These are phyloP conservation scores for Dicorynia guianensis DNA, from an alignment of 306 rosid genomes.

Conservation along the genomic window DNA sequence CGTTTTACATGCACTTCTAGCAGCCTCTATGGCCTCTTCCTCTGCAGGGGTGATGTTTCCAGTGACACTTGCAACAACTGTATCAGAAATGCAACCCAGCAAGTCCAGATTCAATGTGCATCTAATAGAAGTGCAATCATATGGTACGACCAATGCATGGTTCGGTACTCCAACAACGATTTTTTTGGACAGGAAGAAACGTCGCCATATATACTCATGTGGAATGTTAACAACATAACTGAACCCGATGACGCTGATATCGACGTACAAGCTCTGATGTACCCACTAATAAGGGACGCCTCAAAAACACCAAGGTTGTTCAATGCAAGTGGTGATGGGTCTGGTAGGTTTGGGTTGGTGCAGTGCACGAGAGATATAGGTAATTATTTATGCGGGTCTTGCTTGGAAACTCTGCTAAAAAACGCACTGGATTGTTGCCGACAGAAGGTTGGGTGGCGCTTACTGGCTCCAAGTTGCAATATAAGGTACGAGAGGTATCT, in stretches of 20 bases:
- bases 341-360: constrained; percentile 41
- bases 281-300: constrained; percentile 38
- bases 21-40: constrained; percentile 33
- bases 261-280: constrained; percentile 29
- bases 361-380: constrained; percentile 54
- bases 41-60: constrained; percentile 39
- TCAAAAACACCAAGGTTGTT: constrained; percentile 26
- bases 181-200: constrained; percentile 27
- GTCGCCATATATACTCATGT: neutral
- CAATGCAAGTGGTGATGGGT: neutral
- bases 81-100: constrained; percentile 22
- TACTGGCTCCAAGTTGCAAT: constrained; percentile 48
- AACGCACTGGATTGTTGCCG: neutral
- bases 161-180: constrained; percentile 16
- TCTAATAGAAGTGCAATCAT: constrained; percentile 7
- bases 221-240: neutral
- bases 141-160: constrained; percentile 42
- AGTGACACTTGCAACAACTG: constrained; percentile 27
- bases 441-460: constrained; percentile 47
- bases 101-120: constrained; percentile 14
- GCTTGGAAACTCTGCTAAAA: constrained; percentile 40
- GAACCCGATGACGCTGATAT: neutral
- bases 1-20: too few species aligned
- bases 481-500: constrained; percentile 47
- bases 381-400: constrained; percentile 25